Conservation (phyloP, 2,329 filamentous ascomycete species). For the Aotearoamyces nothofagi region DNA sequence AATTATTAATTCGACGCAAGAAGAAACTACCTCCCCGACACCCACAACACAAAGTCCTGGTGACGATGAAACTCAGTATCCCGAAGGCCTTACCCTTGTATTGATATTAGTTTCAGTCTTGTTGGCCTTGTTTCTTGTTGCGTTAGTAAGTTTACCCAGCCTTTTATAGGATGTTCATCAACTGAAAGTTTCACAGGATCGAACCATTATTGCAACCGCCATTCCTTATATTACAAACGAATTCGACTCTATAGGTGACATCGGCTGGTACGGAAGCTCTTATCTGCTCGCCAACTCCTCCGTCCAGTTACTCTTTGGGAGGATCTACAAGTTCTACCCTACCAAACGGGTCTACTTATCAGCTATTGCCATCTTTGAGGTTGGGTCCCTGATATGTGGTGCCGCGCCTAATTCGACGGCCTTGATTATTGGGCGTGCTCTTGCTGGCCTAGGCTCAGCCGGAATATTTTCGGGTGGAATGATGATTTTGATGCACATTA, state of each 20-base stretch:
- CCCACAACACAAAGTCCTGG: no score
- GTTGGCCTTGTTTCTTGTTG: constrained; percentile 30
- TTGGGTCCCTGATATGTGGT: constrained; percentile 21
- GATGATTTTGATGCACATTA: constrained; percentile 23
- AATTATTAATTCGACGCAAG: no score
- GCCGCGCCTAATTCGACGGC: constrained; percentile 18
- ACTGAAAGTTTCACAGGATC: constrained; percentile 8
- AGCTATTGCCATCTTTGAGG: constrained; percentile 20
- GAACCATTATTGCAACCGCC: constrained; percentile 22
- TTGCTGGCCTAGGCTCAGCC: constrained; percentile 18
- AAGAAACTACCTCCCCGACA: no score
- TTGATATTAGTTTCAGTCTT: constrained; percentile 31
- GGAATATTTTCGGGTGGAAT: constrained; percentile 19
- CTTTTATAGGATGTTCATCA: not conserved
- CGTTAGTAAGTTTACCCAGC: constrained; percentile 19
- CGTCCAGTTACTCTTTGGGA: constrained; percentile 18
- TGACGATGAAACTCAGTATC: constrained; percentile 13
- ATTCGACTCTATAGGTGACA: constrained; percentile 23
- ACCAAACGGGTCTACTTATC: constrained; percentile 19
- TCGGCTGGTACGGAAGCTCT: constrained; percentile 24
- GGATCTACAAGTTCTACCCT: constrained; percentile 21
- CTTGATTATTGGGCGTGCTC: constrained; percentile 20
- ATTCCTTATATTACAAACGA: constrained; percentile 26
- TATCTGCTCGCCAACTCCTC: constrained; percentile 24
- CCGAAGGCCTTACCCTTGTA: constrained; percentile 13